Base-by-base conservation (phyloP, 1,284 basidiomycete species). In the Ganoderma lucidum region DNA sequence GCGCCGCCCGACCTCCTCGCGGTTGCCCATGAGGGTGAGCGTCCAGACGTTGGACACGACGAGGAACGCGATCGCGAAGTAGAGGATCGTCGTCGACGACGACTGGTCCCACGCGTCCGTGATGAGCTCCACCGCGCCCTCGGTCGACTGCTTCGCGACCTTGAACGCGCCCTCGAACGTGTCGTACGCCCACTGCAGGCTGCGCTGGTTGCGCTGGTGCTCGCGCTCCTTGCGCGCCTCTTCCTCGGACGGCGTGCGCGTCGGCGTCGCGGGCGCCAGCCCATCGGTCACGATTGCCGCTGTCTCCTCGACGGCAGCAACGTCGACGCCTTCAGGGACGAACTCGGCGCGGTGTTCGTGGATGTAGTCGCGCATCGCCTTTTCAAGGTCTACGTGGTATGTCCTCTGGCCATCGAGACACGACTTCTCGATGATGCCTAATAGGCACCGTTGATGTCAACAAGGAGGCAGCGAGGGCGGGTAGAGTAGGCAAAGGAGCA, bases 381-480 rank as follows among this genome's bases (percentile, higher is more conserved):
- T 88, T 73, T 97, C 95, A 6, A 99, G 87, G 56, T 96, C 96
- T 19, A 81, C 78, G 78, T 98, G 96, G 79, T 97, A 98, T 64
- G 87, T 84, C 81, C 93, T 97, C 79, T 99, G 97, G 2, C 98
- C 97, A n/a, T 98, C 97, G 63, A 98, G 91, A 6, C 90, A 93
- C 0, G 94, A 96, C 75, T 89, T 91, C 78, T 98, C 96, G 77
- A 99, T 98, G 76, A 99, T 95, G 67, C 96, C 95, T 96, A 76
- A 61, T 55, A 45, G 30, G 17, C 15, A 17, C 6, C n/a, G 39
- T 37, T 35, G 37, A 35, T n/a, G n/a, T 37, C 37, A 51, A 28
- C 23, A 28, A 14, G 10, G 4, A 28, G 1, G 45, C 23, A n/a
- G 10, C 23, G 10, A 10, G 58, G 58, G 12, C 4, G 30, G 58